Evolutionary conservation across 768 basidiomycete genomes (phyloP).

Genomic region (Lentinula guzmanii): DNA sequence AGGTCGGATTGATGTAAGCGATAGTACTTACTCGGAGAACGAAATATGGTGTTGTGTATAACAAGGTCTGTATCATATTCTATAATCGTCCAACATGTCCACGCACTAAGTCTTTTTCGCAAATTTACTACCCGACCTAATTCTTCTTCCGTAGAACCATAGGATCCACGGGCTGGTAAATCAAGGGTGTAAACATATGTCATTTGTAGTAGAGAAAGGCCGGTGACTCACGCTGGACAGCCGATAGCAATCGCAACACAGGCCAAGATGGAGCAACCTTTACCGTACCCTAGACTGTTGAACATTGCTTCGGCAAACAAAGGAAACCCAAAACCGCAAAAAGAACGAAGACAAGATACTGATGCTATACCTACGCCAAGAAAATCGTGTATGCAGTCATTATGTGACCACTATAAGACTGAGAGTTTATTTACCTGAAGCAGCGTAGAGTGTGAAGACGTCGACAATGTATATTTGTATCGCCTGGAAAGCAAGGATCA

Average conservation of each 20-base stretch:
- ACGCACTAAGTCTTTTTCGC: constrained; percentile 1
- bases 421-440: constrained; percentile 42
- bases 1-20: too few relatives aligned
- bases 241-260: constrained; percentile 51
- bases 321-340: constrained; percentile 72
- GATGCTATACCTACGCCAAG: constrained; percentile 51
- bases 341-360: constrained; percentile 52
- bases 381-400: constrained; percentile 2
- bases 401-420: background rate
- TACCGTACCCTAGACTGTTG: constrained; percentile 58
- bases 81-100: background rate
- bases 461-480: constrained; percentile 69
- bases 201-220: background rate
- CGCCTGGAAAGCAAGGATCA: constrained; percentile 53
- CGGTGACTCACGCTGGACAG: constrained; percentile 45
- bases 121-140: constrained; percentile 24
- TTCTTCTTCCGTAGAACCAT: constrained; percentile 38
- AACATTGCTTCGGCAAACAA: constrained; percentile 74
- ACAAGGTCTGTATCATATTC: too few relatives aligned
- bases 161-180: constrained; percentile 31
- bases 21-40: too few relatives aligned
- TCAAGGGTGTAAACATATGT: background rate
- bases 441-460: constrained; percentile 58
- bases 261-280: constrained; percentile 63
- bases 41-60: background rate